Percentiles rank a stretch among this genome's conserved stretches.
These are phyloP conservation scores for Silene conica DNA, from an alignment of 148 eudicot species.

Conservation along the genomic window DNA sequence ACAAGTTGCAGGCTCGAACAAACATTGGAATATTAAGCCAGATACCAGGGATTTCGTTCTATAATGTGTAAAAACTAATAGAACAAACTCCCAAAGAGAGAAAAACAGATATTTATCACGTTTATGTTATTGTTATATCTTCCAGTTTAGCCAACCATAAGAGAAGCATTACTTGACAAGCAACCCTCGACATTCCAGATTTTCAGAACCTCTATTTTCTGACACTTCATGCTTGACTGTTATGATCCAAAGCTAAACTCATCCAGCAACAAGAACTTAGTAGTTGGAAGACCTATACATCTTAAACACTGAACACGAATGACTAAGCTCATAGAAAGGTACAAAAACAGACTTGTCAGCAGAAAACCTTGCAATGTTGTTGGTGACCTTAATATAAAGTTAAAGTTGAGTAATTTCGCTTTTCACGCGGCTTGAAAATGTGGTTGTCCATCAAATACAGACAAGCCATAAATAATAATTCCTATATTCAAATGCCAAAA, in stretches of 20 bases:
- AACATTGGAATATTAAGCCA: background rate
- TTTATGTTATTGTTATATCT: background rate
- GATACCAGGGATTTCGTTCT: background rate
- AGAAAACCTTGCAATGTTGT: background rate
- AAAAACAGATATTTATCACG: background rate
- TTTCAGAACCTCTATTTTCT: background rate
- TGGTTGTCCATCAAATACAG: background rate
- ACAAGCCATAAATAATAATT: background rate
- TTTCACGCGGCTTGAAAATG: background rate
- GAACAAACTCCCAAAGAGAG: background rate
- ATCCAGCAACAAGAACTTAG: conserved; percentile 3
- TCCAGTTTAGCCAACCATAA: background rate
- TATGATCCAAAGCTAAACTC: background rate
- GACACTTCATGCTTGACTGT: conserved; percentile 1
- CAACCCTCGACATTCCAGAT: background rate
- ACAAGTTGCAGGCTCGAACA: background rate
- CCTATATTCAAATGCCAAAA: background rate
- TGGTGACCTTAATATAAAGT: background rate
- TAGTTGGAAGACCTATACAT: background rate
- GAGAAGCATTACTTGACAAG: background rate
- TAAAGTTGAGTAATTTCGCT: background rate
- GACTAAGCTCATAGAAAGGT: background rate
- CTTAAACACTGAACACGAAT: background rate
- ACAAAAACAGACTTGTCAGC: background rate
- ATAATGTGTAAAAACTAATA: background rate